Conservation (phyloP, 331 rosid genomes). For the Prunus yedoensis region DNA sequence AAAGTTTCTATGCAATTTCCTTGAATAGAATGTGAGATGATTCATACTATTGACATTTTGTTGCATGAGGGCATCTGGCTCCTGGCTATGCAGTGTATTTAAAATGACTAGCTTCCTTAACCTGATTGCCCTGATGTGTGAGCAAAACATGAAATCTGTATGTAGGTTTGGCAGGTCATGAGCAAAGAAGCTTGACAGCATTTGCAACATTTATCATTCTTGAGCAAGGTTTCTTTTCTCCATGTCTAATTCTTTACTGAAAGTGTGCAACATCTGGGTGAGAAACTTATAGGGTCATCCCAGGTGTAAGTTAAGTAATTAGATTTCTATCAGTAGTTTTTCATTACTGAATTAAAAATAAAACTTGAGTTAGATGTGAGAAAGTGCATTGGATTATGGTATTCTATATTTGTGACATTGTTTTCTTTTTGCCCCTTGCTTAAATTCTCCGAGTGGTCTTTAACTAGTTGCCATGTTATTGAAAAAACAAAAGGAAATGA, state of each 20-base stretch:
- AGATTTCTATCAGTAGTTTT: not conserved
- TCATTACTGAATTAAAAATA: not conserved
- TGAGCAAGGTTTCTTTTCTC: not conserved
- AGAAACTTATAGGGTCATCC: not conserved
- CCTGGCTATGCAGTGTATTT: not conserved
- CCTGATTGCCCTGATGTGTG: not conserved
- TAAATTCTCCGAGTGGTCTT: not conserved
- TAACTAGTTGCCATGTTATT: not conserved
- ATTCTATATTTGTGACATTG: not conserved
- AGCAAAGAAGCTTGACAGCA: not conserved
- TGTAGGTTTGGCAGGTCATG: not conserved
- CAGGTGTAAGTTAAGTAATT: not conserved
- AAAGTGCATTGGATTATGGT: not conserved
- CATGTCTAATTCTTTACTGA: not conserved
- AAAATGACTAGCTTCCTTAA: not conserved
- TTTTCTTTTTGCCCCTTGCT: not conserved
- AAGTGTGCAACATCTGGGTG: not conserved
- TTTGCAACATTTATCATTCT: not conserved
- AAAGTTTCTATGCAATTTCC: conserved; percentile 20
- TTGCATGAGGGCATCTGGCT: not conserved
- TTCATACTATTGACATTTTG: conserved; percentile 11
- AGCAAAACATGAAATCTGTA: not conserved
- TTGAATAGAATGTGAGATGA: conserved; percentile 3
- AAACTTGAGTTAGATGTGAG: not conserved
- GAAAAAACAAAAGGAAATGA: not conserved